Conservation (phyloP, 306 rosid genomes). For the Gynostemma pentaphyllum region DNA sequence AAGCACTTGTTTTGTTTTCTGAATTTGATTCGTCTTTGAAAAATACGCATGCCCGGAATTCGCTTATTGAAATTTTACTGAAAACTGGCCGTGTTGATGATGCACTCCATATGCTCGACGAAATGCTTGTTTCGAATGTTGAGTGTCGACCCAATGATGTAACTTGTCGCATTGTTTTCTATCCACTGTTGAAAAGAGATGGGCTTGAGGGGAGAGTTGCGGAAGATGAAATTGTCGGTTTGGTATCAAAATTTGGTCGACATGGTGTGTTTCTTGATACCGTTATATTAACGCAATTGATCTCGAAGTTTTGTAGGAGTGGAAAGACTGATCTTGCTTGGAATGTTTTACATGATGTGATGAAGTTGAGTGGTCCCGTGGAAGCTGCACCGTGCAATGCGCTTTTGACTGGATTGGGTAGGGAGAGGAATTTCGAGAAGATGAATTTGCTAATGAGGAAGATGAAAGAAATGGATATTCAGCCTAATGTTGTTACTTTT, state of each 20-base stretch:
- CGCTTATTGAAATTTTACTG: slow-evolving; percentile 18
- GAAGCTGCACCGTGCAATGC: slow-evolving; percentile 61
- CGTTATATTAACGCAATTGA: slow-evolving; percentile 37
- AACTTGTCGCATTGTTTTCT: slow-evolving; percentile 38
- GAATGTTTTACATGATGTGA: slow-evolving; percentile 43
- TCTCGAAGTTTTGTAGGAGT: slow-evolving; percentile 37
- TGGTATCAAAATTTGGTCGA: slow-evolving; percentile 38
- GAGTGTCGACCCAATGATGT: slow-evolving; percentile 26
- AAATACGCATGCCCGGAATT: slow-evolving; percentile 36
- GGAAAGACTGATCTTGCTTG: slow-evolving; percentile 39
- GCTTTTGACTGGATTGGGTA: slow-evolving; percentile 47
- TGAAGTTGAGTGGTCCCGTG: slow-evolving; percentile 38
- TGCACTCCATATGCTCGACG: slow-evolving; percentile 49
- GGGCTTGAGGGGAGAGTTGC: slow-evolving; percentile 18
- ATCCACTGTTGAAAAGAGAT: slow-evolving; percentile 21
- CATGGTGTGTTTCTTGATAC: slow-evolving; percentile 36
- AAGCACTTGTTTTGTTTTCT: slow-evolving; percentile 25
- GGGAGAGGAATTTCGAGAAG: slow-evolving; percentile 26
- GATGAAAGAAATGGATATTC: slow-evolving; percentile 55
- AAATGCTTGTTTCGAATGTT: slow-evolving; percentile 46
- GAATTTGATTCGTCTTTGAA: slow-evolving; percentile 28
- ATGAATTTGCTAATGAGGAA: slow-evolving; percentile 48
- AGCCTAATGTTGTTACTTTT: slow-evolving; percentile 45
- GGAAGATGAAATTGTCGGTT: slow-evolving; percentile 32
- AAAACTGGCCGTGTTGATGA: slow-evolving; percentile 23